phyloP scores from a whole-genome alignment of 2,329 filamentous ascomycete genomes.

The Albophoma yamanashiensis region DNA sequence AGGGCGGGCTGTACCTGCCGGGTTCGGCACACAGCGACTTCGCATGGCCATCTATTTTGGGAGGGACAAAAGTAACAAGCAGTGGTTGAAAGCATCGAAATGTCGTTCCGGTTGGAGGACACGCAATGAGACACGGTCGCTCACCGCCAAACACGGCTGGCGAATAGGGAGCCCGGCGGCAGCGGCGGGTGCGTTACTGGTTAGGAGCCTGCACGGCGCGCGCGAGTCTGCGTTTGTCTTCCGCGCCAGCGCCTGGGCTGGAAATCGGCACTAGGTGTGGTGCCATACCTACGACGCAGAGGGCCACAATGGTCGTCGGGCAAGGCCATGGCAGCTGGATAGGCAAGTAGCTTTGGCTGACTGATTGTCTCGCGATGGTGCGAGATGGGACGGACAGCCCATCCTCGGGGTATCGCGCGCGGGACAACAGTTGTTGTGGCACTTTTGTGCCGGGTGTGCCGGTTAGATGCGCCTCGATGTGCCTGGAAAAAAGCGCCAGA shows the following conservation, averaged over 20 bases:
- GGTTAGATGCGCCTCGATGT: neutral
- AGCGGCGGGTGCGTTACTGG: neutral
- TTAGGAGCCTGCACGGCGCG: neutral
- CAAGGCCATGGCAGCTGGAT: neutral
- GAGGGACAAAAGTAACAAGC: neutral
- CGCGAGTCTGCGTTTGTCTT: neutral
- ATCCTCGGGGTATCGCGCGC: neutral
- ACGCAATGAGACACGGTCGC: neutral
- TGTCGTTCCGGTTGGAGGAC: neutral
- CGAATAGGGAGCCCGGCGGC: neutral
- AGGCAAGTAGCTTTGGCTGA: neutral
- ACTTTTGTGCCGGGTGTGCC: neutral
- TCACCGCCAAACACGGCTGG: neutral
- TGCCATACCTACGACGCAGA: neutral
- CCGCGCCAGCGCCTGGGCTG: neutral
- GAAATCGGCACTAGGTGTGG: neutral
- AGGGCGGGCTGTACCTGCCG: neutral
- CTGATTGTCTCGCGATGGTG: neutral
- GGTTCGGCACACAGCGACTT: neutral
- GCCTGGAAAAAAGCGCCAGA: neutral
- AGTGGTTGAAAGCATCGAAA: neutral
- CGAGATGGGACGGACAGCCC: neutral
- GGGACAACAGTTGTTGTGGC: neutral
- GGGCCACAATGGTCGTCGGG: neutral
- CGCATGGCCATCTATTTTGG: neutral